Evolutionary conservation across 495 filamentous ascomycete species (phyloP).

Genomic region (Pseudomonodictys pantanalensis): DNA sequence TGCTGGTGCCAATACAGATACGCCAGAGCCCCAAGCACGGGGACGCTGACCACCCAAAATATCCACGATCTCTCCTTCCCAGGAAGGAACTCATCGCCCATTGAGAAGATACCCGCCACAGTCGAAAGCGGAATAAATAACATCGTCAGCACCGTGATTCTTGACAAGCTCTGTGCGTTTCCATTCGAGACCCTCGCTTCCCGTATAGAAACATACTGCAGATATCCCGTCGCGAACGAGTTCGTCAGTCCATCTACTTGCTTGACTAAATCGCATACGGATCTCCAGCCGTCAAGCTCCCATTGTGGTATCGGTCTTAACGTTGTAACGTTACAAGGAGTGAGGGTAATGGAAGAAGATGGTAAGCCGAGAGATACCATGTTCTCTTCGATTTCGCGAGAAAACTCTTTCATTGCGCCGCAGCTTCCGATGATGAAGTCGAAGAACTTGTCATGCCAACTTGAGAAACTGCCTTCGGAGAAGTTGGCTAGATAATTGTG

Average conservation of each 20-base stretch:
- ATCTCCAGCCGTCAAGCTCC: neutral
- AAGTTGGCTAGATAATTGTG: conserved; percentile 1
- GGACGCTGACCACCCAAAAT: neutral
- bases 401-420: neutral
- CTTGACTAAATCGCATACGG: neutral
- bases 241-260: neutral
- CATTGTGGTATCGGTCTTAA: neutral
- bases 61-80: neutral
- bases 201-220: conserved; percentile 1
- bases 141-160: conserved; percentile 1
- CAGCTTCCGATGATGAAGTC: conserved; percentile 1
- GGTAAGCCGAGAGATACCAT: neutral
- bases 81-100: neutral
- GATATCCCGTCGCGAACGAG: neutral
- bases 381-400: conserved; percentile 1
- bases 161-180: conserved; percentile 2
- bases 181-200: neutral
- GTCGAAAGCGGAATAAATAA: conserved; percentile 1
- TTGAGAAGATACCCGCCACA: neutral
- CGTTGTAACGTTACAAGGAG: too few species aligned
- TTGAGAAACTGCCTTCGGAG: neutral
- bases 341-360: too few species aligned
- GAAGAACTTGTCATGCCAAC: conserved; percentile 4
- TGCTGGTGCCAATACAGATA: neutral
- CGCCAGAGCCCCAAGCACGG: neutral